Percentiles rank a stretch among this genome's conserved stretches.
These are phyloP conservation scores for Podospora anserina DNA, from an alignment of 495 filamentous ascomycete genomes.

Conservation along the genomic window DNA sequence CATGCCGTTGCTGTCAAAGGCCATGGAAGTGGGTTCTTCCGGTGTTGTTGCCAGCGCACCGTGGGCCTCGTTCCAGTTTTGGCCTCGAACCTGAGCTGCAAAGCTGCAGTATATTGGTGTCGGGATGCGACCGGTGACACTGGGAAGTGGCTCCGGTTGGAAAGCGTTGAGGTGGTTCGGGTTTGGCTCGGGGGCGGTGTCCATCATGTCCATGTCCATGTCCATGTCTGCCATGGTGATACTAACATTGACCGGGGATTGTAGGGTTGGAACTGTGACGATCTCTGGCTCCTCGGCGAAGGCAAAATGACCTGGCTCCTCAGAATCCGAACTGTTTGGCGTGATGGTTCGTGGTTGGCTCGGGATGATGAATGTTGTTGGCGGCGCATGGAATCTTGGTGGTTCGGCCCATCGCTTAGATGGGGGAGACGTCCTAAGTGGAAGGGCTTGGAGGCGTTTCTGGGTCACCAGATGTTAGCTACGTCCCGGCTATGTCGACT, in stretches of 20 bases:
- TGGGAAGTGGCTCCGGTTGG: slow-evolving; percentile 28
- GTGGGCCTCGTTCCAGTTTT: slow-evolving; percentile 36
- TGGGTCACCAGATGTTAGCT: slow-evolving; percentile 22
- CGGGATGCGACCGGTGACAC: slow-evolving; percentile 44
- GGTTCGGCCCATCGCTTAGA: slow-evolving; percentile 39
- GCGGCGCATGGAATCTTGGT: slow-evolving; percentile 30
- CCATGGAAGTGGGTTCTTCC: slow-evolving; percentile 42
- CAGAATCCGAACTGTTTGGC: slow-evolving; percentile 37
- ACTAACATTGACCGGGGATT: slow-evolving; percentile 17
- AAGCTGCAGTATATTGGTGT: slow-evolving; percentile 54
- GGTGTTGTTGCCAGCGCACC: slow-evolving; percentile 36
- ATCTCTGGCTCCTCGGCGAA: slow-evolving; percentile 33
- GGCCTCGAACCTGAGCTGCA: slow-evolving; percentile 45
- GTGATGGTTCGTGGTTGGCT: slow-evolving; percentile 33
- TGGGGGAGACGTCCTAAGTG: slow-evolving; percentile 41
- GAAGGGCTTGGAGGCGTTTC: slow-evolving; percentile 50
- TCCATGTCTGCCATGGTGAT: slow-evolving; percentile 45
- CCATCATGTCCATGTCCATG: slow-evolving; percentile 55
- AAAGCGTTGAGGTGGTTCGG: slow-evolving; percentile 30
- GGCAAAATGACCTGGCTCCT: slow-evolving; percentile 25
- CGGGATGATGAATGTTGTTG: slow-evolving; percentile 19
- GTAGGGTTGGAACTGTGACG: slow-evolving; percentile 4
- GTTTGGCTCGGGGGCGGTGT: slow-evolving; percentile 31
- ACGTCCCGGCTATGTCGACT: not conserved
- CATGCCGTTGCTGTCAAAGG: slow-evolving; percentile 29